Percentiles rank a stretch among this genome's conserved stretches.
Evolutionary conservation across 768 basidiomycete genomes (phyloP).

Genomic region (Panaeolus papilionaceus): DNA sequence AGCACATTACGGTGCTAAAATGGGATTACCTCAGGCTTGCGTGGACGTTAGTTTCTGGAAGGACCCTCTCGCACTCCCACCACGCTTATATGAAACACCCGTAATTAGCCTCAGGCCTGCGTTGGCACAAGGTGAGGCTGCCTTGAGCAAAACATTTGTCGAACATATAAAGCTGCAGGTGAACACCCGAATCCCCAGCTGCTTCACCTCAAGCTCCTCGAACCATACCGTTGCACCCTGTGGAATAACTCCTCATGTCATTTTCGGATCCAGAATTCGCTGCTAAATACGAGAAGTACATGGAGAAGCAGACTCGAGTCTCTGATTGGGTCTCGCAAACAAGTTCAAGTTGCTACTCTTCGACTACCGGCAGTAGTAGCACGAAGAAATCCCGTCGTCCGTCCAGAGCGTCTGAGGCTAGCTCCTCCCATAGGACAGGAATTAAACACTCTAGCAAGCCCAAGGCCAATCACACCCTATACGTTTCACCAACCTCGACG

Average conservation of each 20-base stretch:
- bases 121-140: slow-evolving; percentile 3
- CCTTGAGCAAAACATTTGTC: not conserved
- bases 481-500: not conserved
- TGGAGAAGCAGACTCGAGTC: slow-evolving; percentile 5
- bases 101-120: not conserved
- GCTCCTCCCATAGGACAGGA: not conserved
- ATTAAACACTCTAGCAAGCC: not conserved
- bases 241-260: not conserved
- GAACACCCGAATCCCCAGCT: not conserved
- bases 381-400: not conserved
- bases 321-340: slow-evolving; percentile 9
- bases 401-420: not conserved
- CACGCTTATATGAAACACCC: slow-evolving; percentile 12
- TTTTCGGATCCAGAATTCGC: slow-evolving; percentile 6
- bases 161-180: not conserved
- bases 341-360: not conserved
- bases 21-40: not conserved
- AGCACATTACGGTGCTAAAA: too few species aligned
- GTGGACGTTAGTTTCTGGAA: not conserved
- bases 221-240: not conserved
- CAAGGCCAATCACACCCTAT: not conserved
- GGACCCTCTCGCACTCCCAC: slow-evolving; percentile 3
- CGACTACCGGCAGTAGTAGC: not conserved
- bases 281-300: slow-evolving; percentile 5
- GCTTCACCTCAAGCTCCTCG: not conserved